Conservation (phyloP, 2,329 filamentous ascomycete species). For the Phaeoacremonium minimum region DNA sequence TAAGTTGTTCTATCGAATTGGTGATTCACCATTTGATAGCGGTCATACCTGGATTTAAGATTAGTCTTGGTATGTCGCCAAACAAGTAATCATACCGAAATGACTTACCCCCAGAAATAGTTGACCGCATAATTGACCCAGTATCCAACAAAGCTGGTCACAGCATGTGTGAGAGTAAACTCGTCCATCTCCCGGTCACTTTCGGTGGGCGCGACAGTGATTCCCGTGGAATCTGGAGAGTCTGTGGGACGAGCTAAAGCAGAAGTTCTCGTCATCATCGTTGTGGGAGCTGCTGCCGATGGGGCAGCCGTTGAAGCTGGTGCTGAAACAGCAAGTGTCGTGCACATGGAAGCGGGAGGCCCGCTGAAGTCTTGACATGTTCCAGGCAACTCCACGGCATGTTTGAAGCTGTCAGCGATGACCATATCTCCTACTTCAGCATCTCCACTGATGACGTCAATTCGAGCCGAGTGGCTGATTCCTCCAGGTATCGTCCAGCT, state of each 20-base stretch:
- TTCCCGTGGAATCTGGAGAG: not conserved
- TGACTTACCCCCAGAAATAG: not conserved
- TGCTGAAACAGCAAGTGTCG: not conserved
- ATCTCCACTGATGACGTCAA: constrained; percentile 6
- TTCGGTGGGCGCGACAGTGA: not conserved
- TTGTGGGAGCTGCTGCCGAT: not conserved
- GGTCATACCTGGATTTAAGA: not conserved
- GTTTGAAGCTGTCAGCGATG: constrained; percentile 5
- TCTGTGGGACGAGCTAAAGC: not conserved
- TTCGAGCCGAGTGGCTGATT: constrained; percentile 5
- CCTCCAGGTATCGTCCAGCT: constrained; percentile 7
- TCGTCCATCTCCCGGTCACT: not conserved
- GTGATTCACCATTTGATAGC: not conserved
- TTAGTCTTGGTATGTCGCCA: not conserved
- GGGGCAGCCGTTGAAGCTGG: not conserved
- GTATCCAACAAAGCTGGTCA: not conserved
- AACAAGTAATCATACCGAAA: not conserved
- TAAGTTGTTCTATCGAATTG: not conserved
- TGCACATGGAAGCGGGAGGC: constrained; percentile 1
- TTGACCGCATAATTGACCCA: not conserved
- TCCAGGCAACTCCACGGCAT: constrained; percentile 5
- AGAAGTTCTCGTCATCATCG: not conserved
- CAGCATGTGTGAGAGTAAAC: not conserved
- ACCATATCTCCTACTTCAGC: constrained; percentile 1
- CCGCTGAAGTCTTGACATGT: constrained; percentile 1